Evolutionary conservation across 2,329 filamentous ascomycete species (phyloP).

Genomic region (Penicillium occitanis): DNA sequence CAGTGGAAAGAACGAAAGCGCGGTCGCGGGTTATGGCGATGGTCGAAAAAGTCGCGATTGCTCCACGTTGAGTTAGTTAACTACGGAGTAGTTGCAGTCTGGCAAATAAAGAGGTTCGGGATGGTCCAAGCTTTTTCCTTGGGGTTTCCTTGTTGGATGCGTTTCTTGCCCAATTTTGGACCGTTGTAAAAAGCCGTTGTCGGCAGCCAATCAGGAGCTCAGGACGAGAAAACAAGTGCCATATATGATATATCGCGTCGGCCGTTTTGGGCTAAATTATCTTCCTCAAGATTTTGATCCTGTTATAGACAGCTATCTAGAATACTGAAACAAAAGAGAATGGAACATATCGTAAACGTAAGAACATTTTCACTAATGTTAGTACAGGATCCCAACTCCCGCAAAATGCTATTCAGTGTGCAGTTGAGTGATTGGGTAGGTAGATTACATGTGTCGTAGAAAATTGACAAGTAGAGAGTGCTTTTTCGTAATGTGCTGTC

Average conservation of each 20-base stretch:
- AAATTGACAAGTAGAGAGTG: constrained; percentile 1
- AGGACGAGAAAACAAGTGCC: constrained; percentile 1
- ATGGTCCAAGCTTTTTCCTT: constrained; percentile 39
- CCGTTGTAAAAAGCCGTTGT: constrained; percentile 2
- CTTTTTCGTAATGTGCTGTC: constrained; percentile 6
- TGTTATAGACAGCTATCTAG: constrained; percentile 10
- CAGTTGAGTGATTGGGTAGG: constrained; percentile 3
- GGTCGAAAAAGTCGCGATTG: constrained; percentile 37
- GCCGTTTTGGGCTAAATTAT: not conserved
- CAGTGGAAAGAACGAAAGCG: not conserved
- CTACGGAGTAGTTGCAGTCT: not conserved
- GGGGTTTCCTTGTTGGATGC: not conserved
- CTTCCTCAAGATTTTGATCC: not conserved
- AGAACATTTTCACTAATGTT: constrained; percentile 5
- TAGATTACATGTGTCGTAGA: constrained; percentile 12
- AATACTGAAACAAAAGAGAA: not conserved
- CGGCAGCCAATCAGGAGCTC: constrained; percentile 10
- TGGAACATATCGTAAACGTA: constrained; percentile 6
- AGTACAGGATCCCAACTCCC: constrained; percentile 18
- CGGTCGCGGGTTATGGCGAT: constrained; percentile 1
- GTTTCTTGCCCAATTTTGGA: constrained; percentile 7
- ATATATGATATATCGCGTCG: not conserved
- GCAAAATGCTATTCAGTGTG: constrained; percentile 14
- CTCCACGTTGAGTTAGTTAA: constrained; percentile 28
- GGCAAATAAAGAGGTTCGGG: not conserved